Base-by-base conservation (phyloP, 495 filamentous ascomycete genomes). In the Hyaloscypha variabilis region DNA sequence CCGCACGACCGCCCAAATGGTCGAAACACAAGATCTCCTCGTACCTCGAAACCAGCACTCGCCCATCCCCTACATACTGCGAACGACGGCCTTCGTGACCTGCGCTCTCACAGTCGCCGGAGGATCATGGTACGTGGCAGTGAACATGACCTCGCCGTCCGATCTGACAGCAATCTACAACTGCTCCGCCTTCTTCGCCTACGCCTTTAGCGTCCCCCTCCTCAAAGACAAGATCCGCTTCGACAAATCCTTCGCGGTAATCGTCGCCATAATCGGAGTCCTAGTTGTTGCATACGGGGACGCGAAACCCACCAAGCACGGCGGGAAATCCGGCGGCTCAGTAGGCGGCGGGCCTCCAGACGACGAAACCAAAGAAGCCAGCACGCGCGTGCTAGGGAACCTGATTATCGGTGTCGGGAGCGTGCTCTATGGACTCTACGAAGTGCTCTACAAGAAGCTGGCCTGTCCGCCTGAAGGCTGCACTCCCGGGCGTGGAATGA, bases 151-250 rank as follows among this genome's bases (percentile, higher is more conserved):
- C 0, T 95, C 91, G 14, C 88, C 95, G 26, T 90, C 88, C 69
- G 95, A 99, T 72, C 79, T 99, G 61, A 99, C 95, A 0, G 95
- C 95, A 26, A 99, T 99, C 73, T 99, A 98, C 83, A 99, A 99
- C 76, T 99, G 95, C 82, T 96, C 91, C 57, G 94, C 95, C 55
- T 99, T 99, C 78, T 99, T 97, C 76, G 95, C 95, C 31, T 99
- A 99, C 73, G 94, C 88, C 11, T 99, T 99, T 72, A 92, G 90
- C 53, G 91, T 99, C 25, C 93, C 92, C 0, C 73, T 99, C 14
- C 81, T 99, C 0, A 88, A 92, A 29, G 95, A 99, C 75, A 89
- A 88, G 72, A 71, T 96, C 13, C 87, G 90, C 3, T 74, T 86
- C 25, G 90, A 90, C 73, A 99, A 97, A 78, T 85, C 91, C 28